These are phyloP conservation scores for Chimonanthus salicifolius DNA, from an alignment of 164 flowering plant species.

Conservation along the genomic window DNA sequence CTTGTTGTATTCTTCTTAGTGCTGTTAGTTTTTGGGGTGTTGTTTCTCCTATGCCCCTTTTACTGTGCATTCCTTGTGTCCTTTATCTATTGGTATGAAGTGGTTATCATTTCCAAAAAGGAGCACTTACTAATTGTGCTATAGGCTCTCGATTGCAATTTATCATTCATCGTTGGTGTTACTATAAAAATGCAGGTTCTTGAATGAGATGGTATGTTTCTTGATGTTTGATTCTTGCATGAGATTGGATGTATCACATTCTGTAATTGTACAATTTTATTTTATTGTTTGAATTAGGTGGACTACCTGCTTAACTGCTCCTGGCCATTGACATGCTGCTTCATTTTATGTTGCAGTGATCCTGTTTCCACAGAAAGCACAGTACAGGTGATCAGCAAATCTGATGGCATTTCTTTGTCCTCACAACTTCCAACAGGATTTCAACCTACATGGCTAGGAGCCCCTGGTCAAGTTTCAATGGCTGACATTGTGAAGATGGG, in stretches of 20 bases:
- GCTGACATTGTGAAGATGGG: conserved; percentile 99
- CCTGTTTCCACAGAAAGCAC: conserved; percentile 36
- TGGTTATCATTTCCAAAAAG: too few relatives aligned
- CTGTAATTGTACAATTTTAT: neutral
- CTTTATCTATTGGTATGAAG: too few relatives aligned
- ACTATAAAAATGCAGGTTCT: neutral
- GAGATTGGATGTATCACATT: neutral
- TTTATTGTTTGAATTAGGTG: too few relatives aligned
- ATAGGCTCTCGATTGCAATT: too few relatives aligned
- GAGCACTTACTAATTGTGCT: too few relatives aligned
- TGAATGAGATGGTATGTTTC: neutral
- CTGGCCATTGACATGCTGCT: neutral
- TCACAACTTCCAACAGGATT: conserved; percentile 53
- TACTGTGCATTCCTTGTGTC: too few relatives aligned
- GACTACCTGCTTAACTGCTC: too few relatives aligned
- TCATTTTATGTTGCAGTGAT: conserved; percentile 44
- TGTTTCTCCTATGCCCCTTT: too few relatives aligned
- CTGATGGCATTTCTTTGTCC: conserved; percentile 39
- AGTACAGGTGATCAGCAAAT: conserved; percentile 18
- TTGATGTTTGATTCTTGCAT: neutral
- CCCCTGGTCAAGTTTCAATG: conserved; percentile 88
- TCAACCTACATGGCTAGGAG: conserved; percentile 75
- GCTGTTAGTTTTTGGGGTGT: too few relatives aligned
- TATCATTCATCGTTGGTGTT: too few relatives aligned
- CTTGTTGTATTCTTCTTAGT: too few relatives aligned